Evolutionary conservation across 2,329 filamentous ascomycete species (phyloP).

Genomic region (Botrytis fabae): DNA sequence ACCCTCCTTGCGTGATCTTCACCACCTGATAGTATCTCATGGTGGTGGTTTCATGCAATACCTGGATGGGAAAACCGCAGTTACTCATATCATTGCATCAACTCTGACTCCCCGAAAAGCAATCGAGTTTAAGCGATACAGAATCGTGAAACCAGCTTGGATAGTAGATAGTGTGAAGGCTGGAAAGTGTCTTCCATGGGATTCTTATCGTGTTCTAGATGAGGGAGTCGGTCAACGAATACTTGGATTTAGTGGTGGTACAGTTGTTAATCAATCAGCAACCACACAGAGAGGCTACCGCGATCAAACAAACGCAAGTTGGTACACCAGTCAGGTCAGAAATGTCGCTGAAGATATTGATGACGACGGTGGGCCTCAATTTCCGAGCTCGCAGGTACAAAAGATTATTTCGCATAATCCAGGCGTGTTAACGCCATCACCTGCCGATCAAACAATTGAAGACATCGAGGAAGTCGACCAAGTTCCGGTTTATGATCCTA

Average conservation of each 20-base stretch:
- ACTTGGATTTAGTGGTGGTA: constrained; percentile 62
- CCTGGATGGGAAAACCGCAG: constrained; percentile 88
- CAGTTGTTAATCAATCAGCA: constrained; percentile 65
- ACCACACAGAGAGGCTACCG: constrained; percentile 66
- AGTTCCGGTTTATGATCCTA: constrained; percentile 16
- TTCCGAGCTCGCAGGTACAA: constrained; percentile 32
- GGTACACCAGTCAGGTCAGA: constrained; percentile 74
- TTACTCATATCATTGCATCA: constrained; percentile 93
- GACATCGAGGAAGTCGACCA: constrained; percentile 19
- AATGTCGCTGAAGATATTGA: constrained; percentile 45
- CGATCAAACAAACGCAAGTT: constrained; percentile 79
- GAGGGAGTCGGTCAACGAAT: constrained; percentile 82
- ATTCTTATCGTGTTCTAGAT: constrained; percentile 78
- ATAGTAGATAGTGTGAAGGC: constrained; percentile 84
- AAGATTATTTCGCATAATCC: constrained; percentile 25
- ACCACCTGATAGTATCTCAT: constrained; percentile 83
- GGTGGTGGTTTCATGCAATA: constrained; percentile 97
- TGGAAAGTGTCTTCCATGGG: constrained; percentile 82
- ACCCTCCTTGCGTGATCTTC: constrained; percentile 84
- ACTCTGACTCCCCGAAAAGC: constrained; percentile 89
- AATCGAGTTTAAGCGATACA: constrained; percentile 82
- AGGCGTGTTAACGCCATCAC: constrained; percentile 16
- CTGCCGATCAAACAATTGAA: constrained; percentile 19
- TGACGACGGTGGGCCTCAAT: constrained; percentile 44
- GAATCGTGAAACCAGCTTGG: constrained; percentile 94